Evolutionary conservation across 2,329 filamentous ascomycete species (phyloP).

Genomic region (Aspergillus carbonarius): DNA sequence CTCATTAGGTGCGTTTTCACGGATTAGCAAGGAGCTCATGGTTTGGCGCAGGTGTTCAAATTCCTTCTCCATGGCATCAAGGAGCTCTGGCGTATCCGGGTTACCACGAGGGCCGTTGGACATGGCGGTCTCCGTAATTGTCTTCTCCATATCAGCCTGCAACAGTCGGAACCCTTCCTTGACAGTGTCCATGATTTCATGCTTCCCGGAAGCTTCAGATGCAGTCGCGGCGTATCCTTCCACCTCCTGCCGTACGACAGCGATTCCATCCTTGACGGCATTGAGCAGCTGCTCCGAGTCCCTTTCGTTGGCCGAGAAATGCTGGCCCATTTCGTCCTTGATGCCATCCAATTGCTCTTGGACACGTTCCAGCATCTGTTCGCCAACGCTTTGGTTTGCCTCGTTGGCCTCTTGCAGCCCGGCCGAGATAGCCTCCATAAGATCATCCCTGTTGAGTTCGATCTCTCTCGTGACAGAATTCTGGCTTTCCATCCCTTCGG

Average conservation of each 20-base stretch:
- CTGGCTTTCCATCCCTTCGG: conserved; percentile 56
- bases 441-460: conserved; percentile 52
- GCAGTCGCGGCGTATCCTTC: conserved; percentile 76
- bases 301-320: conserved; percentile 72
- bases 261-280: conserved; percentile 82
- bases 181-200: conserved; percentile 73
- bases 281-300: conserved; percentile 88
- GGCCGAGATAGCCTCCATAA: conserved; percentile 59
- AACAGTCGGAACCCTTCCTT: conserved; percentile 63
- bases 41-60: conserved; percentile 79
- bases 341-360: conserved; percentile 61
- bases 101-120: conserved; percentile 31
- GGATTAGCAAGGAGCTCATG: conserved; percentile 68
- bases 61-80: conserved; percentile 74
- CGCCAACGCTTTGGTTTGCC: conserved; percentile 53
- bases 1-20: conserved; percentile 55
- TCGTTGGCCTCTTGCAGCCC: conserved; percentile 56
- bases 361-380: conserved; percentile 60
- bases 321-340: conserved; percentile 70
- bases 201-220: conserved; percentile 67
- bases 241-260: conserved; percentile 75
- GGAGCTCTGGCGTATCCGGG: conserved; percentile 65
- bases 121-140: conserved; percentile 46
- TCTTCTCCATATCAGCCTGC: conserved; percentile 57
- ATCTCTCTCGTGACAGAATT: conserved; percentile 58